phyloP scores from a whole-genome alignment of 2,329 filamentous ascomycete genomes.

The Trichoderma harzianum region DNA sequence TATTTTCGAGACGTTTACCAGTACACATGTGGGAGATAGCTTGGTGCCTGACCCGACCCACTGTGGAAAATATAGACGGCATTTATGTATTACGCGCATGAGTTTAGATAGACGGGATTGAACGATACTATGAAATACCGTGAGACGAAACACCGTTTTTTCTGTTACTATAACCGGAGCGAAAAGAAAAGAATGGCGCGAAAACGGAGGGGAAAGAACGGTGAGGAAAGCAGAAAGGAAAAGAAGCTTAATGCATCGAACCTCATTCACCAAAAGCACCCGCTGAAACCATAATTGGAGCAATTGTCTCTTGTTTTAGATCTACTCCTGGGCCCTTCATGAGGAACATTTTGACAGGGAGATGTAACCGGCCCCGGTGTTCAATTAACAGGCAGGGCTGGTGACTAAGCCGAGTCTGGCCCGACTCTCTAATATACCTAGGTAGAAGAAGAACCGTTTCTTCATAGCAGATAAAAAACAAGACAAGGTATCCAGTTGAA shows the following conservation, averaged over 20 bases:
- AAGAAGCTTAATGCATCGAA: not conserved
- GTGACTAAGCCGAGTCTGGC: not conserved
- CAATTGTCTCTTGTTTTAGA: not conserved
- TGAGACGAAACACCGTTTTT: not conserved
- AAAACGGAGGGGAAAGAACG: not conserved
- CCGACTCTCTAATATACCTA: too few species aligned
- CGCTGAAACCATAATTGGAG: not conserved
- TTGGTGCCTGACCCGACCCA: not conserved
- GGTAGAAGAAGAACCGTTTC: too few species aligned
- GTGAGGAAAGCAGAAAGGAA: not conserved
- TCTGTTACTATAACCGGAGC: not conserved
- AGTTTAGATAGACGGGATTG: not conserved
- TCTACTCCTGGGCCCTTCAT: not conserved
- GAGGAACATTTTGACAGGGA: not conserved
- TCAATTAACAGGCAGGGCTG: not conserved
- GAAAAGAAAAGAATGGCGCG: too few species aligned
- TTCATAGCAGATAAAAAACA: not conserved
- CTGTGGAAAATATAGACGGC: not conserved
- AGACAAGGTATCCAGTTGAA: not conserved
- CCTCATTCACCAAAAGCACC: not conserved
- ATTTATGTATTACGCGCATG: not conserved
- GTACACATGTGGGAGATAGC: not conserved
- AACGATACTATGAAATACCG: accelerated
- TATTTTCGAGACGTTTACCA: not conserved
- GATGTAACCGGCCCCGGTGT: not conserved